Conservation (phyloP, 768 basidiomycete genomes). For the Leucocoprinus leucothites region DNA sequence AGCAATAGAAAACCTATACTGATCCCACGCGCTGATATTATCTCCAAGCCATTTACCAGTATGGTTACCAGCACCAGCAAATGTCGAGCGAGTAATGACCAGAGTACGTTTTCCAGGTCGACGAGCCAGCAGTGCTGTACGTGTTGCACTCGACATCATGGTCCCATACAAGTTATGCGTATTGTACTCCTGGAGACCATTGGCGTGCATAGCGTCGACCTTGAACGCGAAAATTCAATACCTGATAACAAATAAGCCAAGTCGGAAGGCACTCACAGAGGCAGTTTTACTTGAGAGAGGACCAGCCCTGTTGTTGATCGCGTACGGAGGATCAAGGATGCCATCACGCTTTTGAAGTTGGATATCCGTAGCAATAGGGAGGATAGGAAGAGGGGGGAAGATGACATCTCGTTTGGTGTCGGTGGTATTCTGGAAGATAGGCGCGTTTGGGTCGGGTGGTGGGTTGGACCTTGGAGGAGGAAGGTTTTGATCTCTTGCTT, state of each 20-base stretch:
- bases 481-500: slow-evolving; percentile 47
- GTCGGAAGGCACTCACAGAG: slow-evolving; percentile 33
- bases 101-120: slow-evolving; percentile 59
- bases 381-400: too few species aligned
- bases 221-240: slow-evolving; percentile 13
- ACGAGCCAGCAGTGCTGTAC: slow-evolving; percentile 57
- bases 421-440: slow-evolving; percentile 39
- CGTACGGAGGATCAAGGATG: slow-evolving; percentile 51
- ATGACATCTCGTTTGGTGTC: background rate
- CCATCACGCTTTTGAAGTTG: slow-evolving; percentile 25
- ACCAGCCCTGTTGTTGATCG: slow-evolving; percentile 56
- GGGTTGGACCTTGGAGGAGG: slow-evolving; percentile 50
- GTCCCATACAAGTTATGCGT: slow-evolving; percentile 68
- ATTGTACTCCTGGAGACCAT: slow-evolving; percentile 58
- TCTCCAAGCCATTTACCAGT: slow-evolving; percentile 77
- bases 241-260: background rate
- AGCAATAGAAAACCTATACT: slow-evolving; percentile 58
- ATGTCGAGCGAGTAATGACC: slow-evolving; percentile 73
- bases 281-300: slow-evolving; percentile 53
- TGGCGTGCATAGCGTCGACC: slow-evolving; percentile 49
- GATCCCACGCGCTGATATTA: slow-evolving; percentile 55
- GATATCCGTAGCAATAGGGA: too few species aligned
- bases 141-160: slow-evolving; percentile 68
- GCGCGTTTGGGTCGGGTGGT: slow-evolving; percentile 50
- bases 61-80: slow-evolving; percentile 60